These are phyloP conservation scores for Trichoderma sp. DNA, from an alignment of 2,329 filamentous ascomycete species.

Conservation along the genomic window DNA sequence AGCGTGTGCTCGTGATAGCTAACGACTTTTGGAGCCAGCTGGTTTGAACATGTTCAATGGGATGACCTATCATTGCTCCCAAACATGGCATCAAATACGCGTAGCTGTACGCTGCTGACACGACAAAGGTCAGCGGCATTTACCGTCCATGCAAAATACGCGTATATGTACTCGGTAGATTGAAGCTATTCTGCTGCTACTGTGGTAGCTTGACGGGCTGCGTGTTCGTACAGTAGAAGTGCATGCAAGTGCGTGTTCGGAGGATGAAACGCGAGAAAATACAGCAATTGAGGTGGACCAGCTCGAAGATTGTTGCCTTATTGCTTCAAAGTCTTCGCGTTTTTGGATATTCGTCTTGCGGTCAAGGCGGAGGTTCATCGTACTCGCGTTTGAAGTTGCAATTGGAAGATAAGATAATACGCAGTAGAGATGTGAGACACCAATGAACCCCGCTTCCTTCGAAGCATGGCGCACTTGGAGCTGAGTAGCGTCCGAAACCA, in stretches of 20 bases:
- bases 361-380: background rate
- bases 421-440: background rate
- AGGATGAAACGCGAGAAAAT: background rate
- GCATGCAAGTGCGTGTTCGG: background rate
- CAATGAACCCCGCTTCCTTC: background rate
- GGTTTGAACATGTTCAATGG: background rate
- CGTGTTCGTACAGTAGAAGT: background rate
- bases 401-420: background rate
- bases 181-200: background rate
- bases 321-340: background rate
- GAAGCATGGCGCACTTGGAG: background rate
- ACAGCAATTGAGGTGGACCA: background rate
- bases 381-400: background rate
- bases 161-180: background rate
- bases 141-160: background rate
- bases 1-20: background rate
- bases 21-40: background rate
- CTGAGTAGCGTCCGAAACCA: background rate
- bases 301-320: background rate
- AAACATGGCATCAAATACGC: background rate
- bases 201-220: background rate
- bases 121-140: background rate
- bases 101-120: background rate
- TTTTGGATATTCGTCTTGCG: background rate
- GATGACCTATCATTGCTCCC: background rate